A percentile compares a stretch with the other conserved stretches of the same genome.
Conservation (phyloP, 1,284 basidiomycete genomes). For the Heterobasidion parviporum region DNA sequence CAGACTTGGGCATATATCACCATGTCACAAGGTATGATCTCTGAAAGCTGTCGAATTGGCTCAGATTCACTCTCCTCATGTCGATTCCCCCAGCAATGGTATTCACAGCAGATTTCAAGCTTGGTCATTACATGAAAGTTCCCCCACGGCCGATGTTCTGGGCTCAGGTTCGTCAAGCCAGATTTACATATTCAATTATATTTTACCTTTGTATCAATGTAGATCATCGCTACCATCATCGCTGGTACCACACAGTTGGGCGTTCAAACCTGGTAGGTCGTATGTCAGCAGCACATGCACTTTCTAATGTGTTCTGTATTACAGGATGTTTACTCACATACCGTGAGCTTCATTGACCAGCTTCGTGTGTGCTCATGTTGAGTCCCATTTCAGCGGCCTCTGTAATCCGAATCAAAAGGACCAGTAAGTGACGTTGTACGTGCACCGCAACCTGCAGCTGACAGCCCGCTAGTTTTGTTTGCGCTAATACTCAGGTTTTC, state of each 20-base stretch:
- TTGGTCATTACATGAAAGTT: slow-evolving; percentile 48
- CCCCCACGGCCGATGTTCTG: slow-evolving; percentile 42
- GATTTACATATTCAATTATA: too few relatives aligned
- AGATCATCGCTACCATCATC: slow-evolving; percentile 36
- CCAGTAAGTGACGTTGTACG: background rate
- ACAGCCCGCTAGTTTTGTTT: slow-evolving; percentile 12
- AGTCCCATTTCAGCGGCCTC: slow-evolving; percentile 14
- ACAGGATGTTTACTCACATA: slow-evolving; percentile 39
- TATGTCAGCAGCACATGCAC: background rate
- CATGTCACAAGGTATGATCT: slow-evolving; percentile 28
- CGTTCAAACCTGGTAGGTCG: slow-evolving; percentile 33
- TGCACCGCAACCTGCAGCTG: background rate
- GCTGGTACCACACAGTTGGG: slow-evolving; percentile 37
- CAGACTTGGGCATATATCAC: slow-evolving; percentile 41
- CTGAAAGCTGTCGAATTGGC: background rate
- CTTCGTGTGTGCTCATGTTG: background rate
- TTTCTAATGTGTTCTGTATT: background rate
- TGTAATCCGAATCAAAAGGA: slow-evolving; percentile 26
- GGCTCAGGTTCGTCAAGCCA: slow-evolving; percentile 22
- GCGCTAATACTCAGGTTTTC: slow-evolving; percentile 32
- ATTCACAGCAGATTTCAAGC: slow-evolving; percentile 44
- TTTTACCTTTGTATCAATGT: too few relatives aligned
- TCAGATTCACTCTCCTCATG: background rate
- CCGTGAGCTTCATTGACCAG: slow-evolving; percentile 11
- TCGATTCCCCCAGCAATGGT: slow-evolving; percentile 18